Evolutionary conservation across 1,139 yeast species (phyloP), one percentile per base, ranked within the genome.

Genomic region (Suhomyces anneliseae): DNA sequence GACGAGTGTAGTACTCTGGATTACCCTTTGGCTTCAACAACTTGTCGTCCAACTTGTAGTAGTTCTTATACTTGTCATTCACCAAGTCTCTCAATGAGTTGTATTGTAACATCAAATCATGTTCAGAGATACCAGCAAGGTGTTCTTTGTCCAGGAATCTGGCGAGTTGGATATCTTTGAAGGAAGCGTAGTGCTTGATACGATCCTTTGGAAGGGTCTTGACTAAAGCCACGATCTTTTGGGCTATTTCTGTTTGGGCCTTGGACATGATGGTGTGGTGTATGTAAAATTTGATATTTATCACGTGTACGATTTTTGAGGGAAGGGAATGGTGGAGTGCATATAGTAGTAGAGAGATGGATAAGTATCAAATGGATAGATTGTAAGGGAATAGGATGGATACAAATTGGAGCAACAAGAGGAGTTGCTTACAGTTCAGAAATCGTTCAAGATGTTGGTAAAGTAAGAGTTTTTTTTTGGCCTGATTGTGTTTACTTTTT

Each of bases 1-100:
- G 74, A 59, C 95, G 77, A 38, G 74, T 77, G 61, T 90, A 90
- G 61, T 90, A 90, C 42, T 77, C 69, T 2, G 96, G 92, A 63
- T 90, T 88, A 2, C 97, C 96, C 60, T 85, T 83, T 31, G 97
- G 97, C 55, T 68, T 74, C 58, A 81, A 68, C 52, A 90, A 67
- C 63, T 86, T 85, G 44, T 83, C 86, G 50, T 83, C 85, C 35
- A 84, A 74, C 53, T 77, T 71, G 62, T 86, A 87, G 59, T 82
- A 81, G 51, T 79, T 78, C 59, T 74, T 76, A 69, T 84, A 85
- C 60, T 83, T 83, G 62, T 83, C 84, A 53, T 75, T 78, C 46
- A 78, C 77, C 53, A 87, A 67, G 56, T 79, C 81, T 45, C 83
- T 72, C 49, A 86, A 67, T 3, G 90, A 78, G 45, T 71, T 68